These are phyloP conservation scores for Pterocarpus santalinus DNA, from an alignment of 306 rosid genomes.

Conservation along the genomic window DNA sequence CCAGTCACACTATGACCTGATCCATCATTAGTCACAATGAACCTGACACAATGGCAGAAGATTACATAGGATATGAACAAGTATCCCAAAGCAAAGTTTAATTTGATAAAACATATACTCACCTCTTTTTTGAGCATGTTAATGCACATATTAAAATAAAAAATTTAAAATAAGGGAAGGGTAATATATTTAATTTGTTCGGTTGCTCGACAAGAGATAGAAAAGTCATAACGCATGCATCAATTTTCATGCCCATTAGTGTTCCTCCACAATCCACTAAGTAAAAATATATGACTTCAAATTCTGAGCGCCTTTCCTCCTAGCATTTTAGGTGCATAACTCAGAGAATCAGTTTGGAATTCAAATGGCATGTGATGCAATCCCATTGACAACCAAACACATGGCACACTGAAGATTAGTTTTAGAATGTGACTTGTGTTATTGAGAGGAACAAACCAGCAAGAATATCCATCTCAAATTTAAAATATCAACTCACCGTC, in stretches of 20 bases:
- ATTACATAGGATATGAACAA: conserved; percentile 25
- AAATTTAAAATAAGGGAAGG: neutral
- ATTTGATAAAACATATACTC: conserved; percentile 9
- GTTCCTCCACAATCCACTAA: conserved; percentile 6
- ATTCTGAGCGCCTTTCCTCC: conserved; percentile 8
- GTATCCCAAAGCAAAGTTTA: conserved; percentile 3
- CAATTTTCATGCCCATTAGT: conserved; percentile 3
- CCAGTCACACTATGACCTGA: conserved; percentile 84
- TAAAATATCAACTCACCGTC: neutral
- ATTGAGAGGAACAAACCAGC: conserved; percentile 3
- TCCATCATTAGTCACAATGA: conserved; percentile 90
- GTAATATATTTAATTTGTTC: neutral
- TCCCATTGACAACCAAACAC: conserved; percentile 11
- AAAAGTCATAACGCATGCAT: neutral
- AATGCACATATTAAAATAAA: conserved; percentile 4
- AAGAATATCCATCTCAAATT: neutral
- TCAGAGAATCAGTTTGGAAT: neutral
- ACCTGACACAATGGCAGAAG: conserved; percentile 59
- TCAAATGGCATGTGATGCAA: neutral
- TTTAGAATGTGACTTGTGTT: neutral
- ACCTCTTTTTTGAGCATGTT: neutral
- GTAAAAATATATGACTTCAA: neutral
- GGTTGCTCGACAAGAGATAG: neutral
- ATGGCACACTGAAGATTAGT: neutral
- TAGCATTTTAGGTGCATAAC: conserved; percentile 9